Evolutionary conservation across 1,139 yeast genomes (phyloP).

Genomic region (Candida neerlandica): DNA sequence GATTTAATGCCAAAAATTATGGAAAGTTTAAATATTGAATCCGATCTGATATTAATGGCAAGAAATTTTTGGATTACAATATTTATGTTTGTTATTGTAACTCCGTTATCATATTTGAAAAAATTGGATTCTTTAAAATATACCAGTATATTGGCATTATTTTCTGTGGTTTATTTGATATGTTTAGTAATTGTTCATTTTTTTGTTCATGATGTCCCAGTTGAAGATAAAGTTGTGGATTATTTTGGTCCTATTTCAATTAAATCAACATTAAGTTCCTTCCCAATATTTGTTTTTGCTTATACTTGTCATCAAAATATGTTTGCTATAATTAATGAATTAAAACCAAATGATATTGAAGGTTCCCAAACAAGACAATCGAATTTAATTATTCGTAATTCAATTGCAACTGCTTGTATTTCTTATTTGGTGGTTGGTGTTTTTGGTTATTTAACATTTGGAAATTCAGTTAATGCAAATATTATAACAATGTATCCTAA

Average conservation of each 20-base stretch:
- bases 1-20: slow-evolving; percentile 84
- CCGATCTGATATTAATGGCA: slow-evolving; percentile 27
- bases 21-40: slow-evolving; percentile 40
- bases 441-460: slow-evolving; percentile 86
- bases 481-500: slow-evolving; percentile 72
- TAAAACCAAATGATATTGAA: slow-evolving; percentile 25
- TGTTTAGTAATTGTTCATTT: slow-evolving; percentile 72
- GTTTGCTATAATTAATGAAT: slow-evolving; percentile 86
- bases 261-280: slow-evolving; percentile 47
- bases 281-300: slow-evolving; percentile 93
- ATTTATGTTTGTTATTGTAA: slow-evolving; percentile 59
- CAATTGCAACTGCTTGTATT: slow-evolving; percentile 63
- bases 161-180: slow-evolving; percentile 77
- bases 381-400: slow-evolving; percentile 54
- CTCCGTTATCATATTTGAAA: slow-evolving; percentile 73
- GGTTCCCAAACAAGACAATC: slow-evolving; percentile 58
- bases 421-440: slow-evolving; percentile 74
- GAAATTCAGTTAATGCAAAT: slow-evolving; percentile 68
- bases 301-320: slow-evolving; percentile 95
- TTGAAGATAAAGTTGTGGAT: slow-evolving; percentile 25
- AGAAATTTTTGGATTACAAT: slow-evolving; percentile 73
- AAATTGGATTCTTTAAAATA: slow-evolving; percentile 83
- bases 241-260: slow-evolving; percentile 43
- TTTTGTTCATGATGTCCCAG: slow-evolving; percentile 38
- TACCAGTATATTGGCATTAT: slow-evolving; percentile 81